Conservation (phyloP, 2,329 filamentous ascomycete genomes). For the Claviceps sp. region DNA sequence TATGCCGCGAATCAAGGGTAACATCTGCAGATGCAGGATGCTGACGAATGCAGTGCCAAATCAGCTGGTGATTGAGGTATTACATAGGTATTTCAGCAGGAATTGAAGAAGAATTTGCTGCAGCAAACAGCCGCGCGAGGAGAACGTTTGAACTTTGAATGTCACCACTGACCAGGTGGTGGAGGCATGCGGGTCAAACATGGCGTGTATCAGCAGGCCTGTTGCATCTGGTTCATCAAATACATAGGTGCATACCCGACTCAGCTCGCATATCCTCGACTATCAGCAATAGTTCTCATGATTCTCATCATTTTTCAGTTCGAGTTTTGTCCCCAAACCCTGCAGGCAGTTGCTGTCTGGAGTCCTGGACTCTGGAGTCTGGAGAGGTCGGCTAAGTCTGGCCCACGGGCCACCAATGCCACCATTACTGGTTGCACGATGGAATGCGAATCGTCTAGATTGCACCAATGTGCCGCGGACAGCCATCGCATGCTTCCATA, state of each 20-base stretch:
- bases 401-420: background rate
- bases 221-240: background rate
- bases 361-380: too few species aligned
- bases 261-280: background rate
- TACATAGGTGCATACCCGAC: background rate
- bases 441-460: background rate
- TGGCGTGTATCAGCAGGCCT: constrained; percentile 3
- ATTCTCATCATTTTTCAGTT: too few species aligned
- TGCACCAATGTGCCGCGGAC: background rate
- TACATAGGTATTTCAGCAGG: too few species aligned
- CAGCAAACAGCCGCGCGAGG: too few species aligned
- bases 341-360: background rate
- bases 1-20: too few species aligned
- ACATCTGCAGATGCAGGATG: too few species aligned
- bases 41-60: background rate
- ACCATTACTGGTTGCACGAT: background rate
- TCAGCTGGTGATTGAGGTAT: background rate
- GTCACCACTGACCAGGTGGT: background rate
- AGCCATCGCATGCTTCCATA: background rate
- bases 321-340: too few species aligned
- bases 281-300: background rate
- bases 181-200: constrained; percentile 1
- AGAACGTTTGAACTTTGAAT: too few species aligned
- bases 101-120: too few species aligned
- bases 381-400: background rate